Evolutionary conservation across 2,329 filamentous ascomycete genomes (phyloP).

Genomic region (Neofusicoccum laricinum): DNA sequence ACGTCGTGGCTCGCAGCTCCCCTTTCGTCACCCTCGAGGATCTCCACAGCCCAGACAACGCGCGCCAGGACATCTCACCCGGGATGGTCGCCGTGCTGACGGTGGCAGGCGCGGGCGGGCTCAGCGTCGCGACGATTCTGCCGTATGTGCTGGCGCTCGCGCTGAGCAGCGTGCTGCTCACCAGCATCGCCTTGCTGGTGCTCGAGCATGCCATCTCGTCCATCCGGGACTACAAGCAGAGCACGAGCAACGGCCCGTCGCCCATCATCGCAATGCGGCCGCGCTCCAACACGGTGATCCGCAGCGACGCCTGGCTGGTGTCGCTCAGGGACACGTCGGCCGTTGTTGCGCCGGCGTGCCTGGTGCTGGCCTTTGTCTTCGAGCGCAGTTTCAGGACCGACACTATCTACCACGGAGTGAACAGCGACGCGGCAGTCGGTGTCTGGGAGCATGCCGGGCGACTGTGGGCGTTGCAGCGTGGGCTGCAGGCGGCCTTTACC

Average conservation of each 20-base stretch:
- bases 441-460: slow-evolving; percentile 13
- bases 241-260: slow-evolving; percentile 13
- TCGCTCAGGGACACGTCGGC: slow-evolving; percentile 8
- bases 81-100: slow-evolving; percentile 9
- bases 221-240: slow-evolving; percentile 21
- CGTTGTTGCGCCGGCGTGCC: slow-evolving; percentile 5
- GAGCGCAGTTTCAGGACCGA: slow-evolving; percentile 14
- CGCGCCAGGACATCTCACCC: not conserved
- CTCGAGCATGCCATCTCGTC: slow-evolving; percentile 35
- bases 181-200: slow-evolving; percentile 39
- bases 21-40: slow-evolving; percentile 25
- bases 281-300: slow-evolving; percentile 9
- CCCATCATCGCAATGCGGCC: slow-evolving; percentile 7
- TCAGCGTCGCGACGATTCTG: slow-evolving; percentile 1
- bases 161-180: slow-evolving; percentile 41
- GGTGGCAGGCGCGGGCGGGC: slow-evolving; percentile 9
- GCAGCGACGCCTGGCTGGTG: slow-evolving; percentile 14
- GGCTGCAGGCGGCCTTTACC: not conserved
- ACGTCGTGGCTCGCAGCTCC: slow-evolving; percentile 21
- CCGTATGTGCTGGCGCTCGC: slow-evolving; percentile 31
- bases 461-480: slow-evolving; percentile 11
- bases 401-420: not conserved
- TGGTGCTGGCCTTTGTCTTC: slow-evolving; percentile 13
- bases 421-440: not conserved
- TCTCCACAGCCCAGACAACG: slow-evolving; percentile 19